Base-by-base conservation (phyloP, 192 early-diverging fungal species). In the Backusella circina region DNA sequence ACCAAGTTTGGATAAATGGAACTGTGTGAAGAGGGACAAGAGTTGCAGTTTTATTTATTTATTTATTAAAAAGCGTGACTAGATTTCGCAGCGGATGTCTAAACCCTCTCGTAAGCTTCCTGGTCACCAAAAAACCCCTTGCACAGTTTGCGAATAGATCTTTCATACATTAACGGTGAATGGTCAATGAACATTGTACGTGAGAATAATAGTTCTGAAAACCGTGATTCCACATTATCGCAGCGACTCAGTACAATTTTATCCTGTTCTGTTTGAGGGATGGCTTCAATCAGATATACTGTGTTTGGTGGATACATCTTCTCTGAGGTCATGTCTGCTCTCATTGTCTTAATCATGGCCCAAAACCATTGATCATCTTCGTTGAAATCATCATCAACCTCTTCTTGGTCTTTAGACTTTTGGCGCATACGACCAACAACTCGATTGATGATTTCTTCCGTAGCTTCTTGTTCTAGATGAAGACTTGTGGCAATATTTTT, bases 291-390 rank as follows among this genome's bases (percentile, higher is more conserved):
- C 66, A 81, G 84, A 69, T 88, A 96, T 12, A 96, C 91, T 13
- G 89, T 89, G 2, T 89, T 90, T 0, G 93, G 90, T 33, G 94
- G 94, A 73, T 93, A 96, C 32, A 96, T 85, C 71, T 96, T 96
- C 50, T 95, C 95, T 32, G 91, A 88, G 38, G 84, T 80, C 95
- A 96, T 96, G 66, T 90, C 93, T 2, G 95, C 93, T 5, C 93
- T 82, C 81, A 96, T 85, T 0, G 93, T 94, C 75, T 94, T 93
- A 79, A 93, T 86, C 50, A 94, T 78, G 12, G 93, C 90, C 92
- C 92, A 92, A 67, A 91, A 91, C 93, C 93, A 96, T 73, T 94
- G 87, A 54, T 93, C 90, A 65, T 93, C 88, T 6, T 86, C 86
- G 3, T 38, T 37, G 21, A 68, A 38, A 10, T 82, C 75, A 18